Evolutionary conservation across 179 eudicot genomes (phyloP).

Genomic region (Beta macrorhiza): DNA sequence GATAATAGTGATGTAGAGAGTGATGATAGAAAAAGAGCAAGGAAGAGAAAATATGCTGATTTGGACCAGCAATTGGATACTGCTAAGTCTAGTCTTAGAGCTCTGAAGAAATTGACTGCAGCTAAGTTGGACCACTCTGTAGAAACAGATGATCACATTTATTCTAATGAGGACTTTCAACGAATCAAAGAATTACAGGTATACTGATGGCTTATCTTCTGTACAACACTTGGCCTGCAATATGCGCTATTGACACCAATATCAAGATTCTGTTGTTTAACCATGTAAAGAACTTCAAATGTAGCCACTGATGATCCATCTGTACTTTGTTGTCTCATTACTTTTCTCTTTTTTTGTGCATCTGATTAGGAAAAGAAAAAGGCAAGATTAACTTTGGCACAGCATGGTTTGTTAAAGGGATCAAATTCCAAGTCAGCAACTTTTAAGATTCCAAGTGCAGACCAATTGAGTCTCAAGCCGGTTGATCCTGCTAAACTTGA

Average conservation of each 20-base stretch:
- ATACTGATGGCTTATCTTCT: slow-evolving; percentile 14
- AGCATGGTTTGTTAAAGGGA: slow-evolving; percentile 66
- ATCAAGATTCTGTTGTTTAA: neutral
- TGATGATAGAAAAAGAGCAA: slow-evolving; percentile 28
- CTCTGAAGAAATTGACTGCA: slow-evolving; percentile 74
- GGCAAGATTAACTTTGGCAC: slow-evolving; percentile 55
- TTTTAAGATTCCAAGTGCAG: slow-evolving; percentile 69
- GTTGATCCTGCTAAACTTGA: slow-evolving; percentile 80
- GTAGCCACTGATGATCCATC: neutral
- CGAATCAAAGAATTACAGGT: slow-evolving; percentile 81
- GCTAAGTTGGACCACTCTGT: slow-evolving; percentile 33
- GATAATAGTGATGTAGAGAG: slow-evolving; percentile 27
- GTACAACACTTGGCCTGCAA: neutral
- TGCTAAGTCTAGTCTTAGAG: slow-evolving; percentile 76
- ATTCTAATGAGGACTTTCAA: slow-evolving; percentile 86
- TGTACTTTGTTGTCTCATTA: neutral
- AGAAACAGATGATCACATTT: slow-evolving; percentile 57
- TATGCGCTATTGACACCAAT: neutral
- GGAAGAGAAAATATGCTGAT: slow-evolving; percentile 76
- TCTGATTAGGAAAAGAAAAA: slow-evolving; percentile 64
- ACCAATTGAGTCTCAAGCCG: slow-evolving; percentile 65
- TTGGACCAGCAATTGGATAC: slow-evolving; percentile 66
- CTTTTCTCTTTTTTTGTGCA: neutral
- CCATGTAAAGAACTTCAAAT: neutral
- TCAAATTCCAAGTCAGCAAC: slow-evolving; percentile 47